Conservation (phyloP, 768 basidiomycete genomes). For the Kwoniella pini region DNA sequence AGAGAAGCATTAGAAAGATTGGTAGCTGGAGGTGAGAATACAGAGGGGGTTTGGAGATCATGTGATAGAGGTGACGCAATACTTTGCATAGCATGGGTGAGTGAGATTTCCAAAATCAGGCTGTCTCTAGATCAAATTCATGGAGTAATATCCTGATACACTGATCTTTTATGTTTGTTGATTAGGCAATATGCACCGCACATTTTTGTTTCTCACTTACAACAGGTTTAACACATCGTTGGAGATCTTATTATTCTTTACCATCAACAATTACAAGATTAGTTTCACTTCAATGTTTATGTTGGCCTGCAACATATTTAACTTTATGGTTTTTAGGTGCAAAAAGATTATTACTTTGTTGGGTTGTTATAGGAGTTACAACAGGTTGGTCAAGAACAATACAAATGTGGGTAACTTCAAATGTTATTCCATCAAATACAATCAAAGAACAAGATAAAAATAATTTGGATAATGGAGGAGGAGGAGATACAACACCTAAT, state of each 20-base stretch:
- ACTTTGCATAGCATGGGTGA: constrained; percentile 50
- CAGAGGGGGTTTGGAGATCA: constrained; percentile 25
- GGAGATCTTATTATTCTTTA: constrained; percentile 87
- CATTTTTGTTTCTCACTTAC: constrained; percentile 85
- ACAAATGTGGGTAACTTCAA: constrained; percentile 95
- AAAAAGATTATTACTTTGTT: constrained; percentile 75
- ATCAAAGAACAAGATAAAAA: background rate
- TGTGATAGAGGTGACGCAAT: constrained; percentile 36
- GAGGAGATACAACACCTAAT: constrained; percentile 21
- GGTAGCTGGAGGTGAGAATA: constrained; percentile 14
- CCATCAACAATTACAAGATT: constrained; percentile 86
- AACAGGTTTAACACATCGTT: constrained; percentile 82
- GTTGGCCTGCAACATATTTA: constrained; percentile 90
- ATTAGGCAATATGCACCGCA: constrained; percentile 78
- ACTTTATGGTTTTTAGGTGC: constrained; percentile 74
- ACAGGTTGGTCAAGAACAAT: constrained; percentile 67
- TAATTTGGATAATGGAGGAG: background rate
- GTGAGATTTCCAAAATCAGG: constrained; percentile 6
- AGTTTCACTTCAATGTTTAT: constrained; percentile 89
- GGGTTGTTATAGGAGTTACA: constrained; percentile 87
- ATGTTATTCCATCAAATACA: constrained; percentile 60
- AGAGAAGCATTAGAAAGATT: constrained; percentile 37
- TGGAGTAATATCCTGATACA: too few species aligned
- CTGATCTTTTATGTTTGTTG: too few species aligned
- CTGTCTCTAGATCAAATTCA: too few species aligned